A percentile compares a stretch with the other conserved stretches of the same genome.
Conservation (phyloP, 2,329 filamentous ascomycete genomes). For the Diaporthe amygdali region DNA sequence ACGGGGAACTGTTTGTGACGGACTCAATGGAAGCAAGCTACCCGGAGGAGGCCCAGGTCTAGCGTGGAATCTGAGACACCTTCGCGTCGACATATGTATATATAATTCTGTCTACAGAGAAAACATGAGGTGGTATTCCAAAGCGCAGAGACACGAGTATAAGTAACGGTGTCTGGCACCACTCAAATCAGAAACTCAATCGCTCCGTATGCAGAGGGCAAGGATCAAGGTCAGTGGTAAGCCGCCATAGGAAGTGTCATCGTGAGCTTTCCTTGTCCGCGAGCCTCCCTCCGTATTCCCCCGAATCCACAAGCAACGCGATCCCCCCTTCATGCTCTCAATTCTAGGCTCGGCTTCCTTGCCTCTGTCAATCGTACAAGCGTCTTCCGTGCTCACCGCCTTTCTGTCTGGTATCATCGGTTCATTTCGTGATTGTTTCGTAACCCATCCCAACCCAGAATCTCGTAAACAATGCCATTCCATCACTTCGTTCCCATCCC, state of each 20-base stretch:
- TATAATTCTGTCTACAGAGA: constrained; percentile 6
- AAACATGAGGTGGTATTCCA: background rate
- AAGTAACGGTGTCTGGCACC: background rate
- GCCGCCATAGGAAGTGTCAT: background rate
- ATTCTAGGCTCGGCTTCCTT: background rate
- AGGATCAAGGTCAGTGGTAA: background rate
- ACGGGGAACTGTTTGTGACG: background rate
- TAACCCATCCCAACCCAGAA: constrained; percentile 5
- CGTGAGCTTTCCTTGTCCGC: background rate
- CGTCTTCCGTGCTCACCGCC: background rate
- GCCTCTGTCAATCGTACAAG: background rate
- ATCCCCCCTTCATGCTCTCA: background rate
- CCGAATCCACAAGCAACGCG: background rate
- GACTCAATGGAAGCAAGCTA: too few relatives aligned
- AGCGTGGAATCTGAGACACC: background rate
- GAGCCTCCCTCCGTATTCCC: background rate
- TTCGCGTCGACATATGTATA: background rate
- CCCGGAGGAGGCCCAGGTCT: background rate
- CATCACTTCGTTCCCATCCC: background rate
- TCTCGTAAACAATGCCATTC: background rate
- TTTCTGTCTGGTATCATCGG: constrained; percentile 4
- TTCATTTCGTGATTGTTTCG: constrained; percentile 1
- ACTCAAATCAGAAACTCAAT: background rate
- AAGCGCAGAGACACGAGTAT: background rate
- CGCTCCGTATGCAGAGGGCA: constrained; percentile 12